phyloP scores from a whole-genome alignment of 129 eudicot genomes.

The Artemisia tridentata region DNA sequence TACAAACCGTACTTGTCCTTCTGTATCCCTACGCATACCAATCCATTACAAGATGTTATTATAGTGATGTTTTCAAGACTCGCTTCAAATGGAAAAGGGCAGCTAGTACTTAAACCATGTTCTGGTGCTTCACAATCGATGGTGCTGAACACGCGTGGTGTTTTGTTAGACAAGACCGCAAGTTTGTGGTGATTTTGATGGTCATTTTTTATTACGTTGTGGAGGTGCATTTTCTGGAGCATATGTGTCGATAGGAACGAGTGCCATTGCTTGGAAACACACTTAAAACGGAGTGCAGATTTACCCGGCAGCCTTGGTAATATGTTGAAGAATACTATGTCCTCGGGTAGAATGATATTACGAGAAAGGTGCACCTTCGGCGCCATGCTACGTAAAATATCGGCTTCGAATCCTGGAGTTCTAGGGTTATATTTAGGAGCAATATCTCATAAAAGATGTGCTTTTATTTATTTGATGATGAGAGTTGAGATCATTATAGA shows the following conservation, averaged over 20 bases:
- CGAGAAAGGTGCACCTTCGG: too few species aligned
- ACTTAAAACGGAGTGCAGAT: neutral
- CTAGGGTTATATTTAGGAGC: too few species aligned
- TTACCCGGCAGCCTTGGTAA: slow-evolving; percentile 21
- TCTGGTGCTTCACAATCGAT: slow-evolving; percentile 9
- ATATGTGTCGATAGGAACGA: slow-evolving; percentile 3
- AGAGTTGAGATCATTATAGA: too few species aligned
- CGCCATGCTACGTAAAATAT: too few species aligned
- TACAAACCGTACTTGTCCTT: too few species aligned
- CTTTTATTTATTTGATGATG: too few species aligned
- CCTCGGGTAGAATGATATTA: neutral
- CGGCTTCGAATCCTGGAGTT: too few species aligned
- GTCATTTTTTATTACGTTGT: neutral
- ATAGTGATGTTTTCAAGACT: neutral
- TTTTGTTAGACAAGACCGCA: neutral
- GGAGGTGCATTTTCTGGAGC: neutral
- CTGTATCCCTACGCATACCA: neutral
- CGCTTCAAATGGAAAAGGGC: neutral
- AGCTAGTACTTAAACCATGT: neutral
- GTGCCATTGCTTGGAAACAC: slow-evolving; percentile 13
- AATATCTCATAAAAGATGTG: too few species aligned
- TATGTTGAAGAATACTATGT: slow-evolving; percentile 1
- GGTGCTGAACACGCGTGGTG: neutral
- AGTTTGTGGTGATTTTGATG: slow-evolving; percentile 16
- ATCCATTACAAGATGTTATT: slow-evolving; percentile 7